These are phyloP conservation scores for Opeltia flavorubescens DNA, from an alignment of 495 filamentous ascomycete species.

Conservation along the genomic window DNA sequence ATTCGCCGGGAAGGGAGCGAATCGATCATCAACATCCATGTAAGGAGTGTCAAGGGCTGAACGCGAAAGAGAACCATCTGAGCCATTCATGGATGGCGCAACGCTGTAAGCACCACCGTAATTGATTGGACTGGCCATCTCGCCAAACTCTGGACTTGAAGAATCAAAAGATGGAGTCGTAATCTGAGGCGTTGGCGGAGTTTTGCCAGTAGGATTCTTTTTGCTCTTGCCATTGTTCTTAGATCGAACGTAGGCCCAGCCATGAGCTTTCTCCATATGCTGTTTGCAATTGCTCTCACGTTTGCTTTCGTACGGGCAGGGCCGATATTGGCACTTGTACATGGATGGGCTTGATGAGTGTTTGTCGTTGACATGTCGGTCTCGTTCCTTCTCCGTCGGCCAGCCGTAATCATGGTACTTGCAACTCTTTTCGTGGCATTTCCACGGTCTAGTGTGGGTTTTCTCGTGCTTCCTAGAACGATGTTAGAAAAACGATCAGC, in stretches of 20 bases:
- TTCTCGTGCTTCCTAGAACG: conserved; percentile 71
- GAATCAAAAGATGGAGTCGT: conserved; percentile 31
- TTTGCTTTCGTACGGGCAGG: conserved; percentile 88
- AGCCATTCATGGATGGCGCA: conserved; percentile 24
- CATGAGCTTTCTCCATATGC: conserved; percentile 97
- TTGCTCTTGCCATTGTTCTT: conserved; percentile 72
- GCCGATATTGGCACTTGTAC: conserved; percentile 69
- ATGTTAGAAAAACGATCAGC: conserved; percentile 14
- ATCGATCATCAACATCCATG: conserved; percentile 9
- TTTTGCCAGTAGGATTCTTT: conserved; percentile 24
- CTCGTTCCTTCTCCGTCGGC: conserved; percentile 95
- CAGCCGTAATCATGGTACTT: conserved; percentile 79
- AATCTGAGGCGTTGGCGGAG: conserved; percentile 40
- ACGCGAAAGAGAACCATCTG: conserved; percentile 5
- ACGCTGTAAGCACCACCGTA: conserved; percentile 23
- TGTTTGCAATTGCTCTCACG: conserved; percentile 97
- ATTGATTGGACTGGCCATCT: conserved; percentile 14
- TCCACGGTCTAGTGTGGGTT: conserved; percentile 91
- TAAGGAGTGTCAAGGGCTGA: conserved; percentile 10
- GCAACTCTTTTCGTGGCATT: conserved; percentile 67
- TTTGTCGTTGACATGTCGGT: conserved; percentile 90
- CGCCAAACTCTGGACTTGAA: conserved; percentile 14
- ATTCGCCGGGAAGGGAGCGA: conserved; percentile 6
- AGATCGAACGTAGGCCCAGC: conserved; percentile 76
- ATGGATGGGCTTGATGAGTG: conserved; percentile 64